These are phyloP conservation scores for Tolypocladium tropicale DNA, from an alignment of 2,329 filamentous ascomycete genomes.

Conservation along the genomic window DNA sequence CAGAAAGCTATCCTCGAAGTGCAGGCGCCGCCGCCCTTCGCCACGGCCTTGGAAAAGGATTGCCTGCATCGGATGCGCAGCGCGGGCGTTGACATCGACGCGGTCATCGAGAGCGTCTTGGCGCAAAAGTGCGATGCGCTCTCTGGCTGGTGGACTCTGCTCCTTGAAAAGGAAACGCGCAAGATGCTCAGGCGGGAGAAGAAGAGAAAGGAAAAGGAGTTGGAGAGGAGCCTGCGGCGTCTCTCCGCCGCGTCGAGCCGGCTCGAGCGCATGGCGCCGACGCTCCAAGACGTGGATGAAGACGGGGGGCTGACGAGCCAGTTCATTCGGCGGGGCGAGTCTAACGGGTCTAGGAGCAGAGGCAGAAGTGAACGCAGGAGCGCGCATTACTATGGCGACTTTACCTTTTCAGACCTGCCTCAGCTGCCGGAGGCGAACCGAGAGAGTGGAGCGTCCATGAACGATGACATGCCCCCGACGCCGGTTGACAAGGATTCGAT, in stretches of 20 bases:
- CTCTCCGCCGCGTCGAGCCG: constrained; percentile 85
- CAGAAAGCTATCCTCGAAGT: constrained; percentile 85
- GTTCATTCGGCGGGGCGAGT: constrained; percentile 31
- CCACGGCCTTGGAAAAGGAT: constrained; percentile 79
- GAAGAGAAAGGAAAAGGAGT: constrained; percentile 76
- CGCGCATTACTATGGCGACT: constrained; percentile 49
- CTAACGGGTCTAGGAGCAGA: constrained; percentile 49
- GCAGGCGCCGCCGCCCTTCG: constrained; percentile 71
- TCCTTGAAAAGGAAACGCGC: constrained; percentile 88
- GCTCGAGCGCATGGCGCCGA: constrained; percentile 69
- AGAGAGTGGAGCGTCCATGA: constrained; percentile 11
- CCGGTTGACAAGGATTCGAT: constrained; percentile 72
- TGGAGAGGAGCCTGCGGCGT: constrained; percentile 68
- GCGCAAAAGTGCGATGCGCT: constrained; percentile 82
- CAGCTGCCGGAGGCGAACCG: constrained; percentile 55
- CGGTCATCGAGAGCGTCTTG: constrained; percentile 87
- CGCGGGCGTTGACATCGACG: constrained; percentile 87
- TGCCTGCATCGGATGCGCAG: constrained; percentile 87
- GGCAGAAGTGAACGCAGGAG: constrained; percentile 72
- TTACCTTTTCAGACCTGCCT: constrained; percentile 64
- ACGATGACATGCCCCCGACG: constrained; percentile 46
- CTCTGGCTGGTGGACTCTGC: constrained; percentile 89
- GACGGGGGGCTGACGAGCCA: constrained; percentile 48
- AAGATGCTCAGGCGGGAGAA: constrained; percentile 73
- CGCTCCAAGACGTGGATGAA: constrained; percentile 69